These are phyloP conservation scores for Lentinula lateritia DNA, from an alignment of 768 basidiomycete species.

Conservation along the genomic window DNA sequence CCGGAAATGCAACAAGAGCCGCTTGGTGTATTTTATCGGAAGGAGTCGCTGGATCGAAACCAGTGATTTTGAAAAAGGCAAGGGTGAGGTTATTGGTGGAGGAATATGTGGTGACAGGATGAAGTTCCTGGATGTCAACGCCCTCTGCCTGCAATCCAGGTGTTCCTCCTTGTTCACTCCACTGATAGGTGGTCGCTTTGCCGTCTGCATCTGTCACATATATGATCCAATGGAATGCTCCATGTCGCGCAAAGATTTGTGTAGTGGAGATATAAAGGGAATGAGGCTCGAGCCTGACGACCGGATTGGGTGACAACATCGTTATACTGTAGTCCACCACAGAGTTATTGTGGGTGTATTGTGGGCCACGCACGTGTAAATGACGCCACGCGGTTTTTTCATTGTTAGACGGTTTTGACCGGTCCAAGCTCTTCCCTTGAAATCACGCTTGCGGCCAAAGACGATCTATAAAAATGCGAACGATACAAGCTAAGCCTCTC, in stretches of 20 bases:
- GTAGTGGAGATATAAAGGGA: background rate
- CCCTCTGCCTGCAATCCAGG: background rate
- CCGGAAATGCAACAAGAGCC: background rate
- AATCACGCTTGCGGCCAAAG: too few species aligned
- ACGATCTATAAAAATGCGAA: too few species aligned
- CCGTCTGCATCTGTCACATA: background rate
- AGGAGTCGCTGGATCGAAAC: background rate
- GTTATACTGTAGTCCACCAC: too few species aligned
- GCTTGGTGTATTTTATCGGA: background rate
- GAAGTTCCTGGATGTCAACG: background rate
- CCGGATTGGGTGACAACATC: too few species aligned
- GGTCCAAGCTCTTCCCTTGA: too few species aligned
- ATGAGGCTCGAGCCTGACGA: background rate
- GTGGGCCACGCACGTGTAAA: too few species aligned
- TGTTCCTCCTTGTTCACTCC: background rate
- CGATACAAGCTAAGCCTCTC: too few species aligned
- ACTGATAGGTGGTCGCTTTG: background rate
- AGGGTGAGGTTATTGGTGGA: too few species aligned
- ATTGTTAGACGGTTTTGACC: too few species aligned
- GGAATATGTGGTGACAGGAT: background rate
- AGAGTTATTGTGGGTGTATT: too few species aligned
- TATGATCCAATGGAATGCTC: background rate
- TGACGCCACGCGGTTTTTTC: too few species aligned
- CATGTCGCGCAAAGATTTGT: background rate
- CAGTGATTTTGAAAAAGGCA: too few species aligned